Evolutionary conservation across 129 eudicot genomes (phyloP), one percentile per base, ranked within the genome.

Genomic region (Arctium lappa): DNA sequence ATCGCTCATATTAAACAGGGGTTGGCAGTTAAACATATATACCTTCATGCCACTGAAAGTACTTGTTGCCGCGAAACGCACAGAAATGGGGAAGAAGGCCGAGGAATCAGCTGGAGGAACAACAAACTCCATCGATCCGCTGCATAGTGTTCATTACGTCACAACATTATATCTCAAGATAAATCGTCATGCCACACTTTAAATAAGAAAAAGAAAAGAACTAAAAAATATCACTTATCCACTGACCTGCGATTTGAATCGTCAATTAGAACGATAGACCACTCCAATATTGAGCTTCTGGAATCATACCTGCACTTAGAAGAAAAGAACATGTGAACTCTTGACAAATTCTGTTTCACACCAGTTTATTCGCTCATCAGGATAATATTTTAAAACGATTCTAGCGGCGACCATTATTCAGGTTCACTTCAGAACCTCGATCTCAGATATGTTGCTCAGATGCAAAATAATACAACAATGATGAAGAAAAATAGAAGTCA

Each of bases 41-140:
- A 96, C 99, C 99, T 96, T 93, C 83, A 93, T 79, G 87, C 87
- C 91, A 83, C 99, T 91, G 86, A 96, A 96, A 37, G 98, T 96
- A 66, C 80, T 90, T 72, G 98, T 82, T 60, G 99, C 94, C 8
- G 94, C 82, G 85, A 96, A 93, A 29, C 96, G 91, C 80, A 93
- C 99, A n/a, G 98, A 91, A 39, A 96, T 93, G 16, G 99, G 99
- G 90, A 93, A 96, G 80, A 96, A 94, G 48, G 83, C 89, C 10
- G 99, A 91, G 40, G 95, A 77, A 79, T 93, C 98, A 62, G 97
- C 89, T 5, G 98, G 89, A 81, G 99, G 98, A 69, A 96, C 97
- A 56, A 96, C 98, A 74, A 96, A 96, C 87, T 96, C 99, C 98
- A 96, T 75, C 4, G 96, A 85, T 31, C 99, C 99, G 74, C 99